These are phyloP conservation scores for Gnomoniopsis smithogilvyi DNA, from an alignment of 2,329 filamentous ascomycete species.

Conservation along the genomic window DNA sequence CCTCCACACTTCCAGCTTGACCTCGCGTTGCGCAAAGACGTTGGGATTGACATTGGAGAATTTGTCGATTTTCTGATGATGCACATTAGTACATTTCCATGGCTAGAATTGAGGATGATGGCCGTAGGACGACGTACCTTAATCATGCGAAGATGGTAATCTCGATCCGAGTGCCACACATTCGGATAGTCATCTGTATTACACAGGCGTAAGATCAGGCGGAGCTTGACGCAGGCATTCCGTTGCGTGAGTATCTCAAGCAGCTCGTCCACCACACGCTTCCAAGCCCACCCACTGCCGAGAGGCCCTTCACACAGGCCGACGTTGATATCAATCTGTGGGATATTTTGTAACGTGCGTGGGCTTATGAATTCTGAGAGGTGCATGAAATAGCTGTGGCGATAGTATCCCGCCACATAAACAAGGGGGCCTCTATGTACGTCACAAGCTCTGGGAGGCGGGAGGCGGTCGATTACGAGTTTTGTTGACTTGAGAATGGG, in stretches of 20 bases:
- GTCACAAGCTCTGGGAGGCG: conserved; percentile 25
- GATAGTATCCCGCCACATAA: neutral
- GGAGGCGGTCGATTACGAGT: conserved; percentile 33
- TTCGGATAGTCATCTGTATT: conserved; percentile 5
- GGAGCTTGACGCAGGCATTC: conserved; percentile 26
- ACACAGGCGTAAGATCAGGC: conserved; percentile 29
- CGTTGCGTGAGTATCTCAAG: conserved; percentile 24
- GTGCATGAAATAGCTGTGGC: conserved; percentile 16
- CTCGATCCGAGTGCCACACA: neutral
- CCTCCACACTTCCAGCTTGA: conserved; percentile 12
- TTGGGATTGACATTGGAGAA: conserved; percentile 9
- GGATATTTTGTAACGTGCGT: conserved; percentile 30
- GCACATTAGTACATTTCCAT: neutral
- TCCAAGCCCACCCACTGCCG: conserved; percentile 28
- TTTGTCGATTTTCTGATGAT: neutral
- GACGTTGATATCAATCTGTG: conserved; percentile 29
- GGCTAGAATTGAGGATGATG: no score
- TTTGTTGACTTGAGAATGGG: conserved; percentile 23
- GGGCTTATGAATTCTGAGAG: conserved; percentile 27
- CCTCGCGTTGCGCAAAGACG: neutral
- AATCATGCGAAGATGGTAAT: neutral
- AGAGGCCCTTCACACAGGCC: conserved; percentile 26
- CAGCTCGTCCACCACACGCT: conserved; percentile 24
- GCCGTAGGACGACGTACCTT: neutral
- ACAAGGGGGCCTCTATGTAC: conserved; percentile 18